Conservation (phyloP, 2,329 filamentous ascomycete species). For the Mariannaea elegans region DNA sequence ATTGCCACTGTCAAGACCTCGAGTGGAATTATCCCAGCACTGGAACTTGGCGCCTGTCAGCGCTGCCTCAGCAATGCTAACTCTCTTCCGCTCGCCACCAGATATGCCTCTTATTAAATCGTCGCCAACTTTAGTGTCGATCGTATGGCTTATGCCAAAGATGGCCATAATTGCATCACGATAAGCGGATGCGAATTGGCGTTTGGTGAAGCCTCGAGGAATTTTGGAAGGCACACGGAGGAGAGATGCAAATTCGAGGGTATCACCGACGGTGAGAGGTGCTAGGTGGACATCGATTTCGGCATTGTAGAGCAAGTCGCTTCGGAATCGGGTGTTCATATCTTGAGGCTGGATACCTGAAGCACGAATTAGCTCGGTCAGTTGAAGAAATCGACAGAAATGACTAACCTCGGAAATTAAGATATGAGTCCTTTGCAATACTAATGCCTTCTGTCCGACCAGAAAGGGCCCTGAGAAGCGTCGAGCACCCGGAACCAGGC, state of each 20-base stretch:
- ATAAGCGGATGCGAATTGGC: background rate
- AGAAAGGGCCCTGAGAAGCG: conserved; percentile 61
- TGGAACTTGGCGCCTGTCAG: conserved; percentile 32
- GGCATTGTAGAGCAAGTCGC: conserved; percentile 68
- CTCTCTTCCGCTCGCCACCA: conserved; percentile 69
- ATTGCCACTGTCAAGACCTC: conserved; percentile 32
- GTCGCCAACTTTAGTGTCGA: conserved; percentile 31
- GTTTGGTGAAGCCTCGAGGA: background rate
- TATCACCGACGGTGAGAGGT: conserved; percentile 70
- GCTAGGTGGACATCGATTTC: conserved; percentile 71
- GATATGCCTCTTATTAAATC: conserved; percentile 29
- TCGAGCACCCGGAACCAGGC: conserved; percentile 62
- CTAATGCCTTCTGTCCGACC: conserved; percentile 55
- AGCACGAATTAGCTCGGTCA: background rate
- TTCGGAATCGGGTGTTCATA: conserved; percentile 55
- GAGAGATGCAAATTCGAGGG: conserved; percentile 68
- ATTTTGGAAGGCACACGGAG: conserved; percentile 67
- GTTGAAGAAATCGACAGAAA: background rate
- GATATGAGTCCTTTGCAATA: conserved; percentile 19
- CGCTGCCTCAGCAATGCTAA: conserved; percentile 53
- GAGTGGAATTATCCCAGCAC: conserved; percentile 27
- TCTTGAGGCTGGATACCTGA: conserved; percentile 36
- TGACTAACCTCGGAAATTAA: conserved; percentile 59
- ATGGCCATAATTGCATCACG: conserved; percentile 72
- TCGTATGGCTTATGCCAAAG: conserved; percentile 47